Conservation (phyloP, 371 early-diverging fungal genomes). For the Zychaea mexicana region DNA sequence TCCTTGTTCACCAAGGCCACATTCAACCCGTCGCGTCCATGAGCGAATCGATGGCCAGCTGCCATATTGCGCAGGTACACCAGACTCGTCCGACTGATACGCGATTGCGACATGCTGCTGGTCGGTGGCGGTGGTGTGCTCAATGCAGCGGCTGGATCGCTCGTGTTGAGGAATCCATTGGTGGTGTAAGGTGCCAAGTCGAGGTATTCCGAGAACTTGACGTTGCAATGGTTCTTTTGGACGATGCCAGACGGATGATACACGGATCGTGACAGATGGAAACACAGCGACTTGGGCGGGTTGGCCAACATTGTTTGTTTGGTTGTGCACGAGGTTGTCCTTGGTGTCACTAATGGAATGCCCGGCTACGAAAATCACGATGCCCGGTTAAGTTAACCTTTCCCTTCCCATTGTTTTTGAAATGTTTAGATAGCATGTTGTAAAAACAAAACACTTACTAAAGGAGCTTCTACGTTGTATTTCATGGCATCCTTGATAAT, state of each 20-base stretch:
- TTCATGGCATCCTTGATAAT: conserved; percentile 36
- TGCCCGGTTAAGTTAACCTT: conserved; percentile 11
- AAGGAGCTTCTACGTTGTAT: conserved; percentile 37
- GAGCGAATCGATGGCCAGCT: conserved; percentile 39
- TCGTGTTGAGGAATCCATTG: conserved; percentile 52
- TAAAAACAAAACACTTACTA: conserved; percentile 27
- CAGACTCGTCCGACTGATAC: conserved; percentile 42
- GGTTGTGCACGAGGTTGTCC: conserved; percentile 41
- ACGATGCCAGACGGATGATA: conserved; percentile 65
- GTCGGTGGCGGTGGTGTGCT: conserved; percentile 30
- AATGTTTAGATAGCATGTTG: background rate
- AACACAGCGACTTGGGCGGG: conserved; percentile 64
- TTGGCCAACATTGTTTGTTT: conserved; percentile 70
- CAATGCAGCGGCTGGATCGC: conserved; percentile 40
- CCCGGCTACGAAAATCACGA: conserved; percentile 24
- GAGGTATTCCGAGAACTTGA: conserved; percentile 61
- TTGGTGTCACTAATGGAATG: conserved; percentile 33
- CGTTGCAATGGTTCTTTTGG: conserved; percentile 69
- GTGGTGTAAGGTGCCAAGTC: conserved; percentile 70
- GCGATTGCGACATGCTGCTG: conserved; percentile 20
- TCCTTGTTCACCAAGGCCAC: conserved; percentile 29
- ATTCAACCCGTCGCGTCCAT: conserved; percentile 41
- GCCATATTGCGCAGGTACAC: conserved; percentile 56
- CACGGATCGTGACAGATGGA: conserved; percentile 77
- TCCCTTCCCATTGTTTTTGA: background rate